phyloP scores from a whole-genome alignment of 106 monocot species.

The Narthecium ossifragum region DNA sequence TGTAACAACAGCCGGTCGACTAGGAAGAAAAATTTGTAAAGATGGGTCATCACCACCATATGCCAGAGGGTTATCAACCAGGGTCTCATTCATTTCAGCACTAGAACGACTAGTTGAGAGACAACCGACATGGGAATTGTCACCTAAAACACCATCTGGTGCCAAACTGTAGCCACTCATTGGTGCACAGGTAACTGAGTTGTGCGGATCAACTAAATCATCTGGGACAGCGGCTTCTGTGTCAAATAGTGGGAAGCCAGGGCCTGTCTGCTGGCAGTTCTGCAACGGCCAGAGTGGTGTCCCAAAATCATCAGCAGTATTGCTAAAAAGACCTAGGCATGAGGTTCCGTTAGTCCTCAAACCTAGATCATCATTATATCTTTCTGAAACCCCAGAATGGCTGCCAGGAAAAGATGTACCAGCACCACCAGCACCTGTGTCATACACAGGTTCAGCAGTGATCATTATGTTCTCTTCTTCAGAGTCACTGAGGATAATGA shows the following conservation, averaged over 20 bases:
- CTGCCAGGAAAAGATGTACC: conserved; percentile 16
- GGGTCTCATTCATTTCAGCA: conserved; percentile 39
- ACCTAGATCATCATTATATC: conserved; percentile 32
- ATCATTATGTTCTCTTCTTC: conserved; percentile 59
- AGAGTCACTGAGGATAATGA: conserved; percentile 85
- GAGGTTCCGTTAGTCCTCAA: conserved; percentile 18
- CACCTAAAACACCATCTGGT: conserved; percentile 19
- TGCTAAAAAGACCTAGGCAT: conserved; percentile 33
- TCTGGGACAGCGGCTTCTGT: conserved; percentile 32
- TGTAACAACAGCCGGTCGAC: conserved; percentile 22
- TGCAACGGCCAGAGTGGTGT: conserved; percentile 46
- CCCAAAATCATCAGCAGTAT: conserved; percentile 43
- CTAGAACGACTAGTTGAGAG: conserved; percentile 8
- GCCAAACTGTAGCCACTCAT: conserved; percentile 14
- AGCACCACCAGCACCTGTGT: conserved; percentile 8
- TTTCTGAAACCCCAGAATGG: conserved; percentile 32
- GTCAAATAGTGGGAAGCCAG: conserved; percentile 55
- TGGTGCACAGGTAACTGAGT: conserved; percentile 18
- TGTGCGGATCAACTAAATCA: conserved; percentile 27
- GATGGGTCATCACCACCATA: conserved; percentile 57
- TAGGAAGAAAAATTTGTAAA: conserved; percentile 79
- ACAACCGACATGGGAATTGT: conserved; percentile 17
- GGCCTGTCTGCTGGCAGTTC: conserved; percentile 26
- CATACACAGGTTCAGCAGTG: conserved; percentile 19
- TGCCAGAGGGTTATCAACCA: conserved; percentile 65